Percentiles rank a stretch among this genome's conserved stretches.
phyloP scores from a whole-genome alignment of 2,329 filamentous ascomycete genomes.

The Fusarium xyrophilum region DNA sequence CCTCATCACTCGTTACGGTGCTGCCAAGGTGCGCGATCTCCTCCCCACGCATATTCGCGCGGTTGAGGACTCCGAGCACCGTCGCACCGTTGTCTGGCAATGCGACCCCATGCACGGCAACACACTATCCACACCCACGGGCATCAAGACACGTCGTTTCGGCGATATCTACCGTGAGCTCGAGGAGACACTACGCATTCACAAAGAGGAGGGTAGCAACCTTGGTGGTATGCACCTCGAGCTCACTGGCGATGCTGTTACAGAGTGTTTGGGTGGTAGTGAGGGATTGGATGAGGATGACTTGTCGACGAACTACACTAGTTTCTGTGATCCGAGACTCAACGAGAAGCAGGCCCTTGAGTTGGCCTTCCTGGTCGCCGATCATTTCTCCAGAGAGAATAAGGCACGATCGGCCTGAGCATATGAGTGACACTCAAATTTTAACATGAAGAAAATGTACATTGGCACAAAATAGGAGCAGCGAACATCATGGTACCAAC shows the following conservation, averaged over 20 bases:
- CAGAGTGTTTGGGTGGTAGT: slow-evolving; percentile 92
- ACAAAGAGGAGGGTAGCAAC: slow-evolving; percentile 82
- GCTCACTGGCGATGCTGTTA: slow-evolving; percentile 93
- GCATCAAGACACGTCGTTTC: slow-evolving; percentile 93
- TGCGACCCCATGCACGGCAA: slow-evolving; percentile 99
- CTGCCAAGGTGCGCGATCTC: slow-evolving; percentile 74
- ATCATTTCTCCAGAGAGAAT: slow-evolving; percentile 65
- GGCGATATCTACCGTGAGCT: slow-evolving; percentile 89
- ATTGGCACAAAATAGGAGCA: neutral
- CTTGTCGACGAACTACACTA: slow-evolving; percentile 88
- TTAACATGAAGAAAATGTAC: neutral
- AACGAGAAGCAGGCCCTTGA: slow-evolving; percentile 99
- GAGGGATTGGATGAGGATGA: slow-evolving; percentile 88
- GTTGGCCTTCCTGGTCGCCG: slow-evolving; percentile 90
- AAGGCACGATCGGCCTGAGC: slow-evolving; percentile 9
- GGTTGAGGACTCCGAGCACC: slow-evolving; percentile 78
- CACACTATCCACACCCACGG: slow-evolving; percentile 70
- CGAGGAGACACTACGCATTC: slow-evolving; percentile 80
- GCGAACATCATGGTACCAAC: neutral
- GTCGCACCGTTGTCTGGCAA: slow-evolving; percentile 83
- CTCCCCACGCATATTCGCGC: slow-evolving; percentile 87
- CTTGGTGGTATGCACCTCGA: slow-evolving; percentile 95
- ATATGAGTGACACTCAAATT: neutral
- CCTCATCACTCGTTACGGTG: slow-evolving; percentile 93
- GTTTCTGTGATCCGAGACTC: slow-evolving; percentile 91